Evolutionary conservation across 2,329 filamentous ascomycete species (phyloP).

Genomic region (Rosellinia necatrix): DNA sequence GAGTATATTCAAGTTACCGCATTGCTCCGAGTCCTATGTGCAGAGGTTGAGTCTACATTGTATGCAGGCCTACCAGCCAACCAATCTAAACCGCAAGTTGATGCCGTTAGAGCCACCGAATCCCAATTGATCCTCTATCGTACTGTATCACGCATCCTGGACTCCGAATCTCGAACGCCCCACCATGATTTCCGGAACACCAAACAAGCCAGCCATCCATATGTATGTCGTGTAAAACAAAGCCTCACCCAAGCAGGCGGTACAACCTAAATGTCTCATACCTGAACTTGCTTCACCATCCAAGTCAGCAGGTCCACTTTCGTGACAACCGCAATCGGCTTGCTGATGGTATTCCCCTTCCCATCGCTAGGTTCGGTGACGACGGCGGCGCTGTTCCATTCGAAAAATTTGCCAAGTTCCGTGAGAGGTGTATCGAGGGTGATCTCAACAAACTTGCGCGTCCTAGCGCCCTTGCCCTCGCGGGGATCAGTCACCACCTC

Average conservation of each 20-base stretch:
- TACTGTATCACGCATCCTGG: neutral
- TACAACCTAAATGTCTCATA: conserved; percentile 8
- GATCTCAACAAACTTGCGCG: conserved; percentile 87
- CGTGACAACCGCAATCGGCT: conserved; percentile 88
- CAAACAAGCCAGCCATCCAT: neutral
- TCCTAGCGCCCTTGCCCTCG: conserved; percentile 47
- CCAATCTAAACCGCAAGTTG: conserved; percentile 30
- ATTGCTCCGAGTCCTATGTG: conserved; percentile 20
- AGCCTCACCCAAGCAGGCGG: neutral
- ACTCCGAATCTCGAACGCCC: conserved; percentile 14
- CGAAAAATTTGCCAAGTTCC: conserved; percentile 88
- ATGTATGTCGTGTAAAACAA: neutral
- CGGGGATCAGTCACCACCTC: conserved; percentile 91
- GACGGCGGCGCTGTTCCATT: conserved; percentile 96
- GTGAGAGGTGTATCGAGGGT: conserved; percentile 85
- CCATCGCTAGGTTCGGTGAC: conserved; percentile 77
- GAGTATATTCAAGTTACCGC: conserved; percentile 1
- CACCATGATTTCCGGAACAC: conserved; percentile 10
- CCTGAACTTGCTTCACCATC: conserved; percentile 72
- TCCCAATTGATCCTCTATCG: conserved; percentile 11
- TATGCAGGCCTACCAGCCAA: conserved; percentile 1
- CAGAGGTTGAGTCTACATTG: conserved; percentile 43
- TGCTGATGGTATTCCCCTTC: conserved; percentile 59
- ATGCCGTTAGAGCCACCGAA: conserved; percentile 22
- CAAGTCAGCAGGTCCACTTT: conserved; percentile 95